Base-by-base conservation (phyloP, 345 rosid species). In the Durio zibethinus region DNA sequence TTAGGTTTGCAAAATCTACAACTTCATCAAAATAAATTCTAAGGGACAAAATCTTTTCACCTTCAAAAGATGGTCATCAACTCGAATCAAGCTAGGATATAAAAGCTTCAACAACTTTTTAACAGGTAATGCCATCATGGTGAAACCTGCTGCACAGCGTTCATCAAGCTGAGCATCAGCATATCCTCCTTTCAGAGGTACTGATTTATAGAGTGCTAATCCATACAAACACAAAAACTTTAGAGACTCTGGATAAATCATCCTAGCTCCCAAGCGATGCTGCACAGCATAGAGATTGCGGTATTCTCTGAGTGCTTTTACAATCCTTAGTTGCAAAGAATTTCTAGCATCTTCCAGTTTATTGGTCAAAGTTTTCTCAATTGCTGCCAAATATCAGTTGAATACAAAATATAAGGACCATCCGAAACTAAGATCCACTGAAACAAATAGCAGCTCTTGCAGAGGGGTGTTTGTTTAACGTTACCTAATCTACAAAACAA, bases 51-150 rank as follows among this genome's bases (percentile, higher is more conserved):
- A 56, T 43, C 45, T 31, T 31, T 63, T 80, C 65, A 94, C 99
- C 98, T 91, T 88, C 52, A 83, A 77, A 52, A 97, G 96, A 88
- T 82, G 84, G 80, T 91, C 97, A 78, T 97, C 99, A 75, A 94
- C 80, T 74, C 97, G 91, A 78, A 92, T 77, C 87, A 97, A 87
- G 87, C 74, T 83, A 63, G 99, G 99, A 84, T 97, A 97, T 62
- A 97, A 84, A 66, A 90, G 91, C 82, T 97, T 94, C 88, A 97
- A 74, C 83, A 97, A 84, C 74, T 83, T 92, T 78, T 92, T 90
- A 40, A 90, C 98, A 72, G 99, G 96, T 76, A 97, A 82, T 40
- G 98, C 92, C 98, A 94, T 92, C 96, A 91, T 88, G n/a, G 97
- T 91, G 84, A 85, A 90, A 77, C 99, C 97, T 36, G 91, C 96